Conservation (phyloP, 129 eudicot genomes). For the Artemisia tridentata region DNA sequence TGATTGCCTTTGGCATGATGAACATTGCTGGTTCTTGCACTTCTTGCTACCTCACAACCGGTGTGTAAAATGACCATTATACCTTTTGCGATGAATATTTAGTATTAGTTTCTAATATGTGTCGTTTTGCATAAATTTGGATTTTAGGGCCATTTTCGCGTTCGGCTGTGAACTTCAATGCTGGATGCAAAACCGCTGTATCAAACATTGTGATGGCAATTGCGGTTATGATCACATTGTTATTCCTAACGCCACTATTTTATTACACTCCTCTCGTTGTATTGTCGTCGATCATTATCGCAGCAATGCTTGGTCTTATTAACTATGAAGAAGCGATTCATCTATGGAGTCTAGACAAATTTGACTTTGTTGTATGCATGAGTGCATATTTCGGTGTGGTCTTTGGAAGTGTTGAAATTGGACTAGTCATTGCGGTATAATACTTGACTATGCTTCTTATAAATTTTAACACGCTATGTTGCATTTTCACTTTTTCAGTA, state of each 20-base stretch:
- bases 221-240: conserved; percentile 73
- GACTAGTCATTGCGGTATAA: conserved; percentile 76
- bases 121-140: not conserved
- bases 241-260: conserved; percentile 77
- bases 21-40: conserved; percentile 95
- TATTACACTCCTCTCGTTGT: conserved; percentile 89
- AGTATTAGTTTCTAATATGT: not conserved
- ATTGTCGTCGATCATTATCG: conserved; percentile 68
- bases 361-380: conserved; percentile 81
- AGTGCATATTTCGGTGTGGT: conserved; percentile 88
- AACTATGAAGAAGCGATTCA: conserved; percentile 89
- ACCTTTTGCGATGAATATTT: not conserved
- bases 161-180: conserved; percentile 92
- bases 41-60: conserved; percentile 92
- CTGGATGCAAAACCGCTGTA: conserved; percentile 94
- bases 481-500: not conserved
- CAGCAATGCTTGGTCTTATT: conserved; percentile 95
- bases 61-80: conserved; percentile 33
- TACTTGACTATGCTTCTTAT: not conserved
- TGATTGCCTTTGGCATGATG: conserved; percentile 97
- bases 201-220: conserved; percentile 93
- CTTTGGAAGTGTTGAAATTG: conserved; percentile 73
- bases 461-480: not conserved
- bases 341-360: conserved; percentile 79
- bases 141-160: conserved; percentile 87